Percentiles rank a stretch among this genome's conserved stretches.
phyloP scores from a whole-genome alignment of 2,329 filamentous ascomycete species.

The Exophiala mesophila region DNA sequence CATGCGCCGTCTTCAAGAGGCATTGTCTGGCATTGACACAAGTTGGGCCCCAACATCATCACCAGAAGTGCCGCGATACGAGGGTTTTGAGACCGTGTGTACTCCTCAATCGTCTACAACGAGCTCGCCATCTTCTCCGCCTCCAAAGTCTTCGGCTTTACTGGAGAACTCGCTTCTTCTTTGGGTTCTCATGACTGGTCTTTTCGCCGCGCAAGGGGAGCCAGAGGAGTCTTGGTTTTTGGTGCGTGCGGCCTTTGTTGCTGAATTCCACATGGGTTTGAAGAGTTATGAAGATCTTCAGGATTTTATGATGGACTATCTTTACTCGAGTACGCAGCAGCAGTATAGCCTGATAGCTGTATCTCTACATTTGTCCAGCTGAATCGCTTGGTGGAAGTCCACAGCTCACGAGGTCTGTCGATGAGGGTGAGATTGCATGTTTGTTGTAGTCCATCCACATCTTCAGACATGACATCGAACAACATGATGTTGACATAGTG shows the following conservation, averaged over 20 bases:
- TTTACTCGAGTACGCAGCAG: conserved; percentile 14
- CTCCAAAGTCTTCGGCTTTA: not conserved
- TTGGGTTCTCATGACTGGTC: conserved; percentile 13
- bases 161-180: conserved; percentile 8
- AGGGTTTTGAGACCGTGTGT: not conserved
- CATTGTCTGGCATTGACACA: conserved; percentile 30
- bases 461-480: too few relatives aligned
- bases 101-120: not conserved
- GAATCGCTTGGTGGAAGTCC: too few relatives aligned
- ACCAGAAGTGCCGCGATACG: not conserved
- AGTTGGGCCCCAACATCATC: conserved; percentile 19
- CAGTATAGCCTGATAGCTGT: conserved; percentile 4
- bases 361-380: conserved; percentile 4
- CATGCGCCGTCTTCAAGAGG: conserved; percentile 15
- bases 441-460: too few relatives aligned
- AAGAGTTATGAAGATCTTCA: conserved; percentile 2
- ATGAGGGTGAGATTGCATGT: too few relatives aligned
- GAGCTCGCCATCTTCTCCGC: conserved; percentile 12
- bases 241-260: conserved; percentile 8
- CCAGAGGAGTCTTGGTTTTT: conserved; percentile 14
- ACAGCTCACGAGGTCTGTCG: too few relatives aligned
- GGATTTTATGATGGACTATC: conserved; percentile 8
- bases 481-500: too few relatives aligned
- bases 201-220: conserved; percentile 13
- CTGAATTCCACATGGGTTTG: conserved; percentile 5